Evolutionary conservation across 768 basidiomycete species (phyloP), one percentile per base, ranked within the genome.

Genomic region (Termitomyces sp.): DNA sequence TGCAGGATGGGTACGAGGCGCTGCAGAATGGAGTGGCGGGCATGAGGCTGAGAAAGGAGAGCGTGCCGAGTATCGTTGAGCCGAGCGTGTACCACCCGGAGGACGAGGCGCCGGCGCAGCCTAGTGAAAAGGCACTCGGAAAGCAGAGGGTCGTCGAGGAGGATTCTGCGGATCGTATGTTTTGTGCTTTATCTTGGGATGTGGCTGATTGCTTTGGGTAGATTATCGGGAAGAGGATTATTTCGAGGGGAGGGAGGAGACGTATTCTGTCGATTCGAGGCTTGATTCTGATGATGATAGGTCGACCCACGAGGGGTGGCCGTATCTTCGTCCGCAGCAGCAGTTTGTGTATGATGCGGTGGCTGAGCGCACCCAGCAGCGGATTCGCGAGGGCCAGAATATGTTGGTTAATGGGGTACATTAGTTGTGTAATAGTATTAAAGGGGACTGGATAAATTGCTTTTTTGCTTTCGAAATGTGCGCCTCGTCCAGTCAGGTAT

Each of bases 321-420:
- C 69, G 64, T 69, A 69, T 39, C 80, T 79, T 48, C 78, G 72
- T 20, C 81, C 84, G 3, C 77, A 84, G 26, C 81, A 81, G 14
- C 94, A 88, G n/a, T 59, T 44, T 71, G 92, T 89, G n/a, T 97
- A 97, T 69, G 94, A 97, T 67, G 94, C 94, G 0, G 92, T 87
- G 5, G 92, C 92, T 26, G 93, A 96, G 69, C 81, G 90, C 60
- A 83, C 84, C 53, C 75, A 81, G 62, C 78, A 85, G 72, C 76
- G 83, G 56, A 74, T 88, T 53, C 72, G 72, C 57, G 78, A 83
- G 61, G 78, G 71, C 20, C 65, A 72, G 29, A 59, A 59, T 32
- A 44, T 71, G 43, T 57, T 75, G 26, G 75, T 77, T 7, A 80
- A 80, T 61, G 79, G 78, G 24, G 75, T 81, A 53, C 79, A 80